Conservation (phyloP, 306 rosid species). For the Quercus robur region DNA sequence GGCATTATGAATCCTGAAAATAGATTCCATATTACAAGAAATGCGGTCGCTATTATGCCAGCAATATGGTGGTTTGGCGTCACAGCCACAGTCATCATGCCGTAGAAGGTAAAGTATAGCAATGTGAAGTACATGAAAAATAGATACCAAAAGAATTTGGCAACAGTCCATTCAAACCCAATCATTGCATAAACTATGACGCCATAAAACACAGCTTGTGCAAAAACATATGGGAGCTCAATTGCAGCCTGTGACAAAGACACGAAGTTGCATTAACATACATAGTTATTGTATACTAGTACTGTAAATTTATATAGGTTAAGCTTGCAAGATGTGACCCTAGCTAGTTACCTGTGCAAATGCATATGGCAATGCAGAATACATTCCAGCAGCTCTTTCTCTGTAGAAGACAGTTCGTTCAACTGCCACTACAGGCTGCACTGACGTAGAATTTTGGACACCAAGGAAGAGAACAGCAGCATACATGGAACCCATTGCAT, state of each 20-base stretch:
- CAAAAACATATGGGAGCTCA: slow-evolving; percentile 63
- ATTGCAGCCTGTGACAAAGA: slow-evolving; percentile 43
- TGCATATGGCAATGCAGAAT: slow-evolving; percentile 40
- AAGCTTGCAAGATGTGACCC: background rate
- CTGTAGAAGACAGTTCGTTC: slow-evolving; percentile 53
- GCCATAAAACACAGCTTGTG: slow-evolving; percentile 48
- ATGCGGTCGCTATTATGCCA: slow-evolving; percentile 40
- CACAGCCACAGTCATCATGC: slow-evolving; percentile 56
- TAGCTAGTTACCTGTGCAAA: slow-evolving; percentile 28
- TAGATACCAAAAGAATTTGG: slow-evolving; percentile 68
- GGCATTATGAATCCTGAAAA: slow-evolving; percentile 60
- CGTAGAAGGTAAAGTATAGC: slow-evolving; percentile 56
- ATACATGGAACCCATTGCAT: slow-evolving; percentile 49
- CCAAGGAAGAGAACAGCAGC: slow-evolving; percentile 38
- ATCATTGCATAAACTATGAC: slow-evolving; percentile 70
- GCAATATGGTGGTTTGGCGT: slow-evolving; percentile 60
- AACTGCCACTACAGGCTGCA: slow-evolving; percentile 43
- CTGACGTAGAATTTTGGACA: slow-evolving; percentile 34
- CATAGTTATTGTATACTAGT: no score
- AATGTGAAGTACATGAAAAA: slow-evolving; percentile 71
- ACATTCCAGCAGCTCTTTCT: slow-evolving; percentile 58
- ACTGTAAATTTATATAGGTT: no score
- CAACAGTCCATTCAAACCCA: slow-evolving; percentile 60
- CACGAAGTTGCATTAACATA: background rate
- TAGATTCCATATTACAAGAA: slow-evolving; percentile 49